Evolutionary conservation across 176 grass and related monocot genomes (phyloP).

Genomic region (Lolium rigidum): DNA sequence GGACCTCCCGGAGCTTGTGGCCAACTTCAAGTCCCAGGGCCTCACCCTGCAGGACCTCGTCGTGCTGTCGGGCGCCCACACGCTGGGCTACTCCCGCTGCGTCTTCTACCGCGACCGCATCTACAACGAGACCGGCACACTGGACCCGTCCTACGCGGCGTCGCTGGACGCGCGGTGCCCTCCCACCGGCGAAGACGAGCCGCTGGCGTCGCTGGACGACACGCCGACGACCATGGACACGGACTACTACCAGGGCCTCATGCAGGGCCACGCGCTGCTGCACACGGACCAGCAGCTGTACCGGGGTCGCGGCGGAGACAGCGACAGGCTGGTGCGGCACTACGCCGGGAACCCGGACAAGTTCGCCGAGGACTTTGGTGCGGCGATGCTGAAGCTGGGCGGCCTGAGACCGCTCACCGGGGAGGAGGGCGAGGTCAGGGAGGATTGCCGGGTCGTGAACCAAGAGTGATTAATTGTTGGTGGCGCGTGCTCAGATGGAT

Average conservation of each 20-base stretch:
- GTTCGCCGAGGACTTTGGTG: slow-evolving; percentile 66
- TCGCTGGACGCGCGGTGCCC: slow-evolving; percentile 62
- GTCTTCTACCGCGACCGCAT: slow-evolving; percentile 63
- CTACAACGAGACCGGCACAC: slow-evolving; percentile 66
- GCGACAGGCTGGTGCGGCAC: slow-evolving; percentile 54
- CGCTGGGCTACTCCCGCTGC: slow-evolving; percentile 75
- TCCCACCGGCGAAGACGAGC: slow-evolving; percentile 54
- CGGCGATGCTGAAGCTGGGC: slow-evolving; percentile 71
- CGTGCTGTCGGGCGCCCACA: slow-evolving; percentile 76
- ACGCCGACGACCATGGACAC: slow-evolving; percentile 63
- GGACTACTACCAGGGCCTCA: slow-evolving; percentile 68
- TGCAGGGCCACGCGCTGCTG: slow-evolving; percentile 62
- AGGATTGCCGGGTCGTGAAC: slow-evolving; percentile 75
- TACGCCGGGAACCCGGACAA: slow-evolving; percentile 53
- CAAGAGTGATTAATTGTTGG: not conserved
- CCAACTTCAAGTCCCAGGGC: slow-evolving; percentile 65
- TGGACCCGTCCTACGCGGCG: slow-evolving; percentile 61
- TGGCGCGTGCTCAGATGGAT: no score
- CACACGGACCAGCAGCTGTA: slow-evolving; percentile 77
- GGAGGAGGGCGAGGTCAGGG: slow-evolving; percentile 64
- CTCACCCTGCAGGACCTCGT: slow-evolving; percentile 75
- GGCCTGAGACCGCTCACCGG: slow-evolving; percentile 58
- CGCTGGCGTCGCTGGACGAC: slow-evolving; percentile 62
- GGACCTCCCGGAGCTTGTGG: slow-evolving; percentile 53
- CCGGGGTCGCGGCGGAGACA: slow-evolving; percentile 49